Evolutionary conservation across 108 stramenopile genomes (phyloP).

Genomic region (Chaetoceros muelleri): DNA sequence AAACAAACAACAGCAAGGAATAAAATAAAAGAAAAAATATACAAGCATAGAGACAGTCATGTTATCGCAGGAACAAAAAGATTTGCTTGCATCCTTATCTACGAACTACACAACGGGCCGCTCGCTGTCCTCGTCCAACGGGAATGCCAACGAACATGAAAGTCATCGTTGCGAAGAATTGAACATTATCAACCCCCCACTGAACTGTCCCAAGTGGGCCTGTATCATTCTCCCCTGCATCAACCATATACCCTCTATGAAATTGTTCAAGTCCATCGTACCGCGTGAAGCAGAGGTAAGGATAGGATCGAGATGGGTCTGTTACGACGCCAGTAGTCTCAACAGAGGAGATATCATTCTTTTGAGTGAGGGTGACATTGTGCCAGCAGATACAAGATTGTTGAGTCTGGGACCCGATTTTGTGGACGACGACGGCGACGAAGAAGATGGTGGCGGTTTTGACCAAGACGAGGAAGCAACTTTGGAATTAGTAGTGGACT

Average conservation of each 20-base stretch:
- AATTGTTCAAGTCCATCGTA: slow-evolving; percentile 47
- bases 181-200: slow-evolving; percentile 25
- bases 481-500: slow-evolving; percentile 53
- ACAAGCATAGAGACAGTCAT: too few relatives aligned
- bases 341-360: slow-evolving; percentile 68
- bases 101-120: background rate
- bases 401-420: slow-evolving; percentile 34
- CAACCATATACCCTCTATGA: slow-evolving; percentile 66
- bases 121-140: background rate
- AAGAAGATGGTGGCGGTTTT: background rate
- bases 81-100: background rate
- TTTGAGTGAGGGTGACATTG: slow-evolving; percentile 69
- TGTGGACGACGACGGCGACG: slow-evolving; percentile 28
- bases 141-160: background rate
- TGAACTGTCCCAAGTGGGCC: slow-evolving; percentile 73
- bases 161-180: too few relatives aligned
- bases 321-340: slow-evolving; percentile 69
- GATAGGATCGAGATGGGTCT: slow-evolving; percentile 61
- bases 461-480: background rate
- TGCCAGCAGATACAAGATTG: slow-evolving; percentile 69
- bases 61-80: background rate
- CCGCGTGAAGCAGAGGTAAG: slow-evolving; percentile 81
- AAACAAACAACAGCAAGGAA: too few relatives aligned
- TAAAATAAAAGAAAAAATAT: too few relatives aligned
- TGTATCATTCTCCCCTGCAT: slow-evolving; percentile 80